Evolutionary conservation across 2,329 filamentous ascomycete species (phyloP), one percentile per base, ranked within the genome.

Genomic region (Claviceps monticola): DNA sequence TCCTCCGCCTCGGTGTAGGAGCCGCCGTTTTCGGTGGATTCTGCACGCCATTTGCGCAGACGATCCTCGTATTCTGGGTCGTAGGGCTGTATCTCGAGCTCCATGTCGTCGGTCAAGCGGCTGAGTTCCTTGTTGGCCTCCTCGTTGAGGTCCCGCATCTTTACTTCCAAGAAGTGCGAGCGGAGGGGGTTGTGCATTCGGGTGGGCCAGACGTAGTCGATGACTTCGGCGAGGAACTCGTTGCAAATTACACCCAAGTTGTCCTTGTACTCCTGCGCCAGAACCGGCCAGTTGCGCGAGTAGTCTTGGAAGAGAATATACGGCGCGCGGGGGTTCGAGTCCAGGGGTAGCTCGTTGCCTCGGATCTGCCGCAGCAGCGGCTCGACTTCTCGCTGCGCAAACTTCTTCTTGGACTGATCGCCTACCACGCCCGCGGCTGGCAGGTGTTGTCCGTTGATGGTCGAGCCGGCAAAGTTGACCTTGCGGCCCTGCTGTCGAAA

Each of bases 281-380:
- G 63, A n/a, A 67, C 65, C 3, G 74, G 71, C 74, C 74, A 76
- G 60, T 74, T 72, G 53, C 73, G 69, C 2, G 72, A 74, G 57
- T 75, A 76, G 53, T 72, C 73, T 51, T 76, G 73, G 61, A 76
- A 76, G 13, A 76, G 66, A 59, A 76, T 76, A 60, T 76, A 76
- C 2, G 74, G 73, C 0, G 74, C 74, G 34, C 74, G 68, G 0
- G 74, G 74, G 56, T 76, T 76, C 0, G 73, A 72, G 56, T 76
- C 74, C 51, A 74, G 72, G 1, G 74, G 74, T 48, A 76, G 68
- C 53, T 76, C 74, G 43, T 74, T 75, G 56, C 74, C 74, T 14
- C 74, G 68, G 38, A 76, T 74, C 58, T 76, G 74, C 43, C 67
- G 64, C 2, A 76, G 65, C 0, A 76, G 68, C 26, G 68, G 68